phyloP scores from a whole-genome alignment of 768 basidiomycete genomes.

The Kwoniella dendrophila region DNA sequence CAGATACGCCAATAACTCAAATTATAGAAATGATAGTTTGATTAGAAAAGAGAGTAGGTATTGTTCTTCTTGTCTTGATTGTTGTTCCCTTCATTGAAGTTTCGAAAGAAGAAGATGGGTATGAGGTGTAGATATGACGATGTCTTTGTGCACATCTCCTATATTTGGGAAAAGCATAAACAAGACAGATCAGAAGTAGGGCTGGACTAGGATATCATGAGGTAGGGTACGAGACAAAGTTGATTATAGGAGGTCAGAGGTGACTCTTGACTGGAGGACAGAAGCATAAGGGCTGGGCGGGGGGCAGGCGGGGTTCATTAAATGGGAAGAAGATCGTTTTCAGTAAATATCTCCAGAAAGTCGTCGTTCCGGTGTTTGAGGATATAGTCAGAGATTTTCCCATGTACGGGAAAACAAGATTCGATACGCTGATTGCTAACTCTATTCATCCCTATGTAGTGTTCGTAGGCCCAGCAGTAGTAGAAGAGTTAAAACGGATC shows the following conservation, averaged over 20 bases:
- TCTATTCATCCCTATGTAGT: slow-evolving; percentile 61
- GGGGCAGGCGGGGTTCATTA: too few relatives aligned
- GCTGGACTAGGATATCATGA: neutral
- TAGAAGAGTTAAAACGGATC: slow-evolving; percentile 92
- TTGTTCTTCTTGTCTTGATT: neutral
- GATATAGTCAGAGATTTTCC: too few relatives aligned
- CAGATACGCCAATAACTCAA: slow-evolving; percentile 98
- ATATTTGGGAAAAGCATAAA: neutral
- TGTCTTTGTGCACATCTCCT: too few relatives aligned
- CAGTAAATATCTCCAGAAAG: too few relatives aligned
- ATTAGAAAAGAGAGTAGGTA: slow-evolving; percentile 93
- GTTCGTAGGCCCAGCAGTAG: slow-evolving; percentile 89
- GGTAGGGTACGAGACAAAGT: too few relatives aligned
- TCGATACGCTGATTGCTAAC: neutral
- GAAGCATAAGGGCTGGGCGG: too few relatives aligned
- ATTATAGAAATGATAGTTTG: slow-evolving; percentile 95
- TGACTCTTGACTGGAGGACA: too few relatives aligned
- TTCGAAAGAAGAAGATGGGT: neutral
- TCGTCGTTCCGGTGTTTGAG: too few relatives aligned
- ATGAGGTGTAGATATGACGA: neutral
- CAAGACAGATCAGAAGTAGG: too few relatives aligned
- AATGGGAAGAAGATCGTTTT: too few relatives aligned
- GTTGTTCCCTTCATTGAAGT: neutral
- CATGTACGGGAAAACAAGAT: too few relatives aligned
- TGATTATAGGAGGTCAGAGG: too few relatives aligned